These are phyloP conservation scores for Nannochloris sp. DNA, from an alignment of 139 green algal species.

Conservation along the genomic window DNA sequence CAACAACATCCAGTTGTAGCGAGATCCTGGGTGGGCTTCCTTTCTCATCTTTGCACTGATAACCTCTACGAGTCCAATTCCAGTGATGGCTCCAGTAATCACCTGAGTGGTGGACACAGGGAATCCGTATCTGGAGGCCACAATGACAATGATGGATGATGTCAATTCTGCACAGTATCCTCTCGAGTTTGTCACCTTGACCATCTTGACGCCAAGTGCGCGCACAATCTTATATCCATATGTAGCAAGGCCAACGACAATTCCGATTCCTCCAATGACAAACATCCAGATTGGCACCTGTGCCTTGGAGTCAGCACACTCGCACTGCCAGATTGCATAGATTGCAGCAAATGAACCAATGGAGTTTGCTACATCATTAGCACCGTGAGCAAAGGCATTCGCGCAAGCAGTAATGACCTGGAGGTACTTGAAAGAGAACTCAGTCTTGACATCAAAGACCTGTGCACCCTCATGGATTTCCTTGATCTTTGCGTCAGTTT, in stretches of 20 bases:
- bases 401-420: slow-evolving; percentile 72
- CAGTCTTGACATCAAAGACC: slow-evolving; percentile 59
- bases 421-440: slow-evolving; percentile 60
- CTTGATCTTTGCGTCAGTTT: slow-evolving; percentile 13
- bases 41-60: slow-evolving; percentile 1
- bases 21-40: background rate
- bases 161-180: slow-evolving; percentile 59
- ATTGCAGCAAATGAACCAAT: slow-evolving; percentile 63
- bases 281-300: slow-evolving; percentile 65
- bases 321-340: slow-evolving; percentile 34
- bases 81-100: slow-evolving; percentile 42
- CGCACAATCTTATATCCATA: slow-evolving; percentile 69
- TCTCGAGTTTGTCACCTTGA: slow-evolving; percentile 48
- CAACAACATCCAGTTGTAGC: slow-evolving; percentile 42
- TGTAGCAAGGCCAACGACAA: slow-evolving; percentile 64
- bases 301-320: slow-evolving; percentile 18
- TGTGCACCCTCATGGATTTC: slow-evolving; percentile 53
- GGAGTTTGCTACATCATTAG: slow-evolving; percentile 79
- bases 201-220: slow-evolving; percentile 46
- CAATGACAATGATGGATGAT: slow-evolving; percentile 41
- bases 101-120: slow-evolving; percentile 67
- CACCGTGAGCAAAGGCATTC: slow-evolving; percentile 76
- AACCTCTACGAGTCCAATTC: slow-evolving; percentile 47
- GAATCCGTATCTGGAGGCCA: slow-evolving; percentile 50
- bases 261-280: slow-evolving; percentile 53